Evolutionary conservation across 148 eudicot species (phyloP), one percentile per base, ranked within the genome.

Genomic region (Persicaria maculosa): DNA sequence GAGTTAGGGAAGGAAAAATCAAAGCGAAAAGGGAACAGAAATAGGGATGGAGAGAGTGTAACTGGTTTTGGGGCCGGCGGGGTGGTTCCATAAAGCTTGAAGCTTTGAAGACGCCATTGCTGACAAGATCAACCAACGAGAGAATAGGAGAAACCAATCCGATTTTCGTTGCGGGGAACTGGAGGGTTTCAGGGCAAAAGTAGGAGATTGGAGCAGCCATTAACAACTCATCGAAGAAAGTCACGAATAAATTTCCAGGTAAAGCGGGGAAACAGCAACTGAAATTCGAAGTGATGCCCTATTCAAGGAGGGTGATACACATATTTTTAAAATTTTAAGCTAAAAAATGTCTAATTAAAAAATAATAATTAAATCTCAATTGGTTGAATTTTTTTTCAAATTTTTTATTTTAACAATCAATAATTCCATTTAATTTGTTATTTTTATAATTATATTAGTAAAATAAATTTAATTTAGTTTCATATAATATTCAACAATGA

Each of bases 21-120:
- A 48, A 48, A 48, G 9, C 40, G 40, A 31, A 48, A 48, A 48
- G 52, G 12, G 14, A 48, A 65, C 5, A 40, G 5, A 8, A 65
- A 40, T 15, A 25, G 70, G 9, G 70, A 65, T 14, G 19, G 19
- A 72, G 44, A 73, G 67, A 20, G 52, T 72, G 58, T 17, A 31
- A 83, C 86, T 86, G 73, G 89, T 86, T 73, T 86, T 86, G 61
- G 89, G 89, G 45, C 89, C 89, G 47, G 87, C 89, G 12, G 89
- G 89, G 74, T 84, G 89, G 72, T 86, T 84, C 89, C 89, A 86
- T 10, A 86, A 73, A 20, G 83, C 87, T 69, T 82, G 80, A 14
- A 86, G 72, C 85, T 86, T 83, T 46, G 85, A 83, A 16, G 81
- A 50, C 71, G 81, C 83, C 86, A 83, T 83, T 69, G 14, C 17